A percentile compares a stretch with the other conserved stretches of the same genome.
phyloP scores from a whole-genome alignment of 179 eudicot species.

The Camellia oleifera region DNA sequence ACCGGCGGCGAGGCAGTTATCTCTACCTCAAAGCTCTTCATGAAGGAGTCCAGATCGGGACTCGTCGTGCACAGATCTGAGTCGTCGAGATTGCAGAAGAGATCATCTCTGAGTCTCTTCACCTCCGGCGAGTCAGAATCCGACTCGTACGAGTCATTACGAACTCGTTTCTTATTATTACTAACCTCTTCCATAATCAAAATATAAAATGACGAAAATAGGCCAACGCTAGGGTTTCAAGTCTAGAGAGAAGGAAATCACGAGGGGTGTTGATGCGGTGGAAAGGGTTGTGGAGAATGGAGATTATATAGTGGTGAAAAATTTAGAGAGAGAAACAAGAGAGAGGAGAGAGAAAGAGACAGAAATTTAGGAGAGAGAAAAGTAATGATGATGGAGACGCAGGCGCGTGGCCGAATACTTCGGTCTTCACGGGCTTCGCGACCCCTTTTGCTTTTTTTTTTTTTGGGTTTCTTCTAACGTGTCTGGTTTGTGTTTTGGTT shows the following conservation, averaged over 20 bases:
- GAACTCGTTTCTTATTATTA: slow-evolving; percentile 37
- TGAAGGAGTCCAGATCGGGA: slow-evolving; percentile 61
- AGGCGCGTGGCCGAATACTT: slow-evolving; percentile 18
- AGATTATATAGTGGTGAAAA: slow-evolving; percentile 23
- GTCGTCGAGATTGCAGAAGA: slow-evolving; percentile 50
- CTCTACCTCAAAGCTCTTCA: slow-evolving; percentile 70
- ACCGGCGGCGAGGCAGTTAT: slow-evolving; percentile 27
- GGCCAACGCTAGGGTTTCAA: not conserved
- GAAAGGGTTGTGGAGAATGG: not conserved
- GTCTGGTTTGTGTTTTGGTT: not conserved
- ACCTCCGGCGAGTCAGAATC: slow-evolving; percentile 39
- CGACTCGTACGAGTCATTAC: slow-evolving; percentile 42
- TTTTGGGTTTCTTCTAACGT: not conserved
- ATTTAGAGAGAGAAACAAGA: slow-evolving; percentile 9
- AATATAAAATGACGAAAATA: not conserved
- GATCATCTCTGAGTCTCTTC: slow-evolving; percentile 51
- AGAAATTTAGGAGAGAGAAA: slow-evolving; percentile 10
- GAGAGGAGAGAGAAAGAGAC: slow-evolving; percentile 2
- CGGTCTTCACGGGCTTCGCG: slow-evolving; percentile 9
- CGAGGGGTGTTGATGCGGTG: slow-evolving; percentile 13
- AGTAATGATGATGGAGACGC: not conserved
- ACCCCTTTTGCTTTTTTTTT: slow-evolving; percentile 11
- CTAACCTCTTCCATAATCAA: slow-evolving; percentile 22
- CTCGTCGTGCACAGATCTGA: slow-evolving; percentile 37
- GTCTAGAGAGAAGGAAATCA: not conserved